Conservation (phyloP, 306 rosid species). For the Potentilla sterilis region DNA sequence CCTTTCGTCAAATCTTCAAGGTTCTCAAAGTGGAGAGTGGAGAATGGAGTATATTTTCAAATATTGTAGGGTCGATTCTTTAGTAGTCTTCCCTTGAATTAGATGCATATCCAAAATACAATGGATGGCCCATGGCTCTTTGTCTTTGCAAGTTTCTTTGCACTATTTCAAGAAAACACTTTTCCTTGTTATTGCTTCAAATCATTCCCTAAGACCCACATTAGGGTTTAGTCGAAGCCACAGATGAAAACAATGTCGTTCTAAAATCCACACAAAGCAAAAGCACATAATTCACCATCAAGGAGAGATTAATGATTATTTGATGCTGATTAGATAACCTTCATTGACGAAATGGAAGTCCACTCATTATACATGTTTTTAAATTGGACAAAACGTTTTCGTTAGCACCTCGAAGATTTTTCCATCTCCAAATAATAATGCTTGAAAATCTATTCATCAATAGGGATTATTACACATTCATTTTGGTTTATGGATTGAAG, state of each 20-base stretch:
- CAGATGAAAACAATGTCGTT: slow-evolving; percentile 29
- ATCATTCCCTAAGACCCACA: slow-evolving; percentile 69
- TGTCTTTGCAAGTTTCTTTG: slow-evolving; percentile 47
- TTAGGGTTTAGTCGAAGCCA: slow-evolving; percentile 32
- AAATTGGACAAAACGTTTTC: slow-evolving; percentile 18
- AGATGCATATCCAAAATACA: slow-evolving; percentile 40
- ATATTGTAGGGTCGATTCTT: slow-evolving; percentile 44
- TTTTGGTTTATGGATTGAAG: no score
- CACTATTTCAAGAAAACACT: slow-evolving; percentile 42
- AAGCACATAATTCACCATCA: slow-evolving; percentile 37
- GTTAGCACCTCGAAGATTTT: not conserved
- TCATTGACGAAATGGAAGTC: slow-evolving; percentile 45
- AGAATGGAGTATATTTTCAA: slow-evolving; percentile 23
- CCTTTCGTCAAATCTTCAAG: slow-evolving; percentile 39
- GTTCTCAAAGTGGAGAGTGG: slow-evolving; percentile 38
- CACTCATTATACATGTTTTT: slow-evolving; percentile 35
- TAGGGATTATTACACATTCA: not conserved
- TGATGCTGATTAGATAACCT: slow-evolving; percentile 42
- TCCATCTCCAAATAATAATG: not conserved
- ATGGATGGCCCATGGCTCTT: slow-evolving; percentile 43
- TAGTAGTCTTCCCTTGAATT: slow-evolving; percentile 22
- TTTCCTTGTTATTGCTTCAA: slow-evolving; percentile 45
- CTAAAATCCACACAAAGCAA: slow-evolving; percentile 45
- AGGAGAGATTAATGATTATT: slow-evolving; percentile 20
- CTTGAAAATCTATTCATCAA: not conserved